phyloP scores from a whole-genome alignment of 1,139 yeast genomes.

The Hyphopichia buzzinii region DNA sequence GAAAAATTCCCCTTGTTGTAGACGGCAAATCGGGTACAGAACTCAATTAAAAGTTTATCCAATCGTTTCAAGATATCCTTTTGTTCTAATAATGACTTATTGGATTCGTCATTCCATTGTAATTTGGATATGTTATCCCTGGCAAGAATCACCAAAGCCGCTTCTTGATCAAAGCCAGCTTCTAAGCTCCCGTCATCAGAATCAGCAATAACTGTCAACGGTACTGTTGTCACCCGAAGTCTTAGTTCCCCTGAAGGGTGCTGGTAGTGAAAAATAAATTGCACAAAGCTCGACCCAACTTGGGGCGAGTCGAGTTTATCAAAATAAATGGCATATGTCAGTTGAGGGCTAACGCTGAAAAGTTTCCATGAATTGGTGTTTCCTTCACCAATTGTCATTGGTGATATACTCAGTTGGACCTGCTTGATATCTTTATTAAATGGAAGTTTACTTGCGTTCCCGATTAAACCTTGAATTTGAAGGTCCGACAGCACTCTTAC shows the following conservation, averaged over 20 bases:
- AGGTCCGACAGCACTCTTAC: conserved; percentile 48
- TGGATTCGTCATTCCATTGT: conserved; percentile 32
- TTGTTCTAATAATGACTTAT: conserved; percentile 53
- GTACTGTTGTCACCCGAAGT: conserved; percentile 51
- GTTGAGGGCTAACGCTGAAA: conserved; percentile 53
- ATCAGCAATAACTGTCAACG: conserved; percentile 42
- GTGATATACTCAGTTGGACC: conserved; percentile 25
- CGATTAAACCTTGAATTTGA: conserved; percentile 56
- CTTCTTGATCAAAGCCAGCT: conserved; percentile 63
- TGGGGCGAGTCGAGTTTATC: conserved; percentile 45
- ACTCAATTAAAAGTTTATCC: conserved; percentile 78
- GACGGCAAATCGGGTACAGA: conserved; percentile 86
- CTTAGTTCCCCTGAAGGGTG: conserved; percentile 47
- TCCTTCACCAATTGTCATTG: conserved; percentile 44
- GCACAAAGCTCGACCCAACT: conserved; percentile 45
- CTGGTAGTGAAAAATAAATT: conserved; percentile 76
- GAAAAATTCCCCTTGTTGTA: conserved; percentile 73
- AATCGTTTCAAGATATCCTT: conserved; percentile 80
- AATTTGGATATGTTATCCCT: conserved; percentile 51
- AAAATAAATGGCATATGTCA: conserved; percentile 57
- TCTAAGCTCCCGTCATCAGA: conserved; percentile 38
- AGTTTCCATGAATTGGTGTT: conserved; percentile 62
- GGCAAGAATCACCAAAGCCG: conserved; percentile 63
- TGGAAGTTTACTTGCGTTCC: conserved; percentile 51
- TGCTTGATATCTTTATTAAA: conserved; percentile 24